Evolutionary conservation across 371 early-diverging fungal species (phyloP), one percentile per base, ranked within the genome.

Genomic region (Mucor mucedo): DNA sequence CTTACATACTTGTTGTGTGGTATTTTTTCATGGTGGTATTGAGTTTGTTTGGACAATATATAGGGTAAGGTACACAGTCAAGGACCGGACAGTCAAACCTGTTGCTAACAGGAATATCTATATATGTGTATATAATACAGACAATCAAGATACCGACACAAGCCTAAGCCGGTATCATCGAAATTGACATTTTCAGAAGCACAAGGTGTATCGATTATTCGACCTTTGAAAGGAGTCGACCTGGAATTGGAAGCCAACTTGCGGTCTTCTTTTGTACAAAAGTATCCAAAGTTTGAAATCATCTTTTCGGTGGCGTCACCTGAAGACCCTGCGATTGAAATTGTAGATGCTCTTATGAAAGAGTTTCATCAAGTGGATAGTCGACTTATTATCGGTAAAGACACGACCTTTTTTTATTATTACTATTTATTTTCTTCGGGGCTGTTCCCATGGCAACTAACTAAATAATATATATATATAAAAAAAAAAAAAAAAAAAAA

Each of bases 201-300:
- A 13, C 89, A 90, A 4, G 89, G 87, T 9, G 91, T 92, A 30
- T 83, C 98, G 2, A 91, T 98, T 56, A 80, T 98, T 62, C 86
- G 97, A 9, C 98, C 98, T 4, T 76, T 98, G 5, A 95, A 95
- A 67, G 98, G 98, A 1, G 66, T 94, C 27, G 98, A 98, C 71
- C 75, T 78, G 50, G 89, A 92, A 68, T 74, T 97, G 71, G 76
- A 82, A 27, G 88, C 85, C 27, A 95, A 95, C 65, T 75, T 98
- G 38, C 83, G 80, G 10, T 91, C 94, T 4, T 87, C 92, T 21
- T 94, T 98, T 71, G 66, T 69, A 28, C 95, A 93, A 62, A 83
- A 87, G 55, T 98, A 96, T 73, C 93, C 95, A 1, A 72, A 68
- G 10, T 83, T 92, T 57, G 95, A 97, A 70, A 77, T 95, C 27